Conservation (phyloP, 83 land plant genomes). For the Picea abies region DNA sequence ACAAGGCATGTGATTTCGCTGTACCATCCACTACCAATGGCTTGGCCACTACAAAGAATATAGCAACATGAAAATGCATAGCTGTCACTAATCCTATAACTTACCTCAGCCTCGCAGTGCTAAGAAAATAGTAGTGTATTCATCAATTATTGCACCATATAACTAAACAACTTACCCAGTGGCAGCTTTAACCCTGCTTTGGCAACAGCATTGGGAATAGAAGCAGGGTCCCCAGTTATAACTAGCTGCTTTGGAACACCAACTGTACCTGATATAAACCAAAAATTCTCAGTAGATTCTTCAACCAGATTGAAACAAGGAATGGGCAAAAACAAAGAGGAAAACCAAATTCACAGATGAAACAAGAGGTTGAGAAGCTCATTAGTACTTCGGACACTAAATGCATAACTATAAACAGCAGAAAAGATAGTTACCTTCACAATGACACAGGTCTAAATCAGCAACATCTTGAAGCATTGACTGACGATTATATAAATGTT, state of each 20-base stretch:
- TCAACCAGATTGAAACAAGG: conserved; percentile 10
- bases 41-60: conserved; percentile 71
- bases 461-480: conserved; percentile 93
- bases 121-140: neutral
- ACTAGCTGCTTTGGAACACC: conserved; percentile 85
- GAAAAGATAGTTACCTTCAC: conserved; percentile 44
- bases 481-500: conserved; percentile 83
- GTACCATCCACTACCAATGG: conserved; percentile 85
- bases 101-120: neutral
- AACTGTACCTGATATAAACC: conserved; percentile 62
- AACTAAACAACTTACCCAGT: conserved; percentile 45
- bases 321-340: conserved; percentile 7
- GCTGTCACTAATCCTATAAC: neutral
- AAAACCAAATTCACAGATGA: neutral
- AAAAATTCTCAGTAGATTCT: neutral
- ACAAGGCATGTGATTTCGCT: conserved; percentile 85
- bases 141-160: neutral
- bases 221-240: conserved; percentile 66
- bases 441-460: conserved; percentile 58
- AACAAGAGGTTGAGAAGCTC: neutral
- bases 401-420: neutral
- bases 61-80: conserved; percentile 4
- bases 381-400: neutral
- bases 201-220: conserved; percentile 66
- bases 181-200: conserved; percentile 76